These are phyloP conservation scores for Candida suzukii DNA, from an alignment of 805 yeast species.

Conservation along the genomic window DNA sequence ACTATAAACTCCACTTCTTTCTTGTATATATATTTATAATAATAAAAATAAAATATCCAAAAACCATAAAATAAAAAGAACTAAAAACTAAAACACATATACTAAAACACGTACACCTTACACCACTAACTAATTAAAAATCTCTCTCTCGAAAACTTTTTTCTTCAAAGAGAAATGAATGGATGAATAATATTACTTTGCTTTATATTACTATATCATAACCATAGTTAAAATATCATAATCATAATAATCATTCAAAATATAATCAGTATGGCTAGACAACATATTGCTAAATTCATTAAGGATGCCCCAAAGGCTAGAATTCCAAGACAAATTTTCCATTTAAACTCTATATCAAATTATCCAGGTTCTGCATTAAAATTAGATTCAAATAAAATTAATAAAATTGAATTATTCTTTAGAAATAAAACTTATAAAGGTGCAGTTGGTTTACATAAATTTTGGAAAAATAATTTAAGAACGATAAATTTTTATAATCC, in stretches of 20 bases:
- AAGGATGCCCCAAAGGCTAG: conserved; percentile 33
- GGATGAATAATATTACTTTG: too few species aligned
- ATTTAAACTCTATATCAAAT: conserved; percentile 46
- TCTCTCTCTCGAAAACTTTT: too few species aligned
- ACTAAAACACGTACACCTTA: background rate
- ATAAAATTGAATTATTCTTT: conserved; percentile 45
- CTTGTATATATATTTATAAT: too few species aligned
- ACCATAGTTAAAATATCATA: too few species aligned
- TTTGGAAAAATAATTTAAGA: conserved; percentile 72
- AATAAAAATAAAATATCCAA: too few species aligned
- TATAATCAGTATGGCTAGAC: background rate
- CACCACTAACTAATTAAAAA: background rate
- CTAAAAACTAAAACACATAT: background rate
- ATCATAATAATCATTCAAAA: too few species aligned
- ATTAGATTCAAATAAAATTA: conserved; percentile 28
- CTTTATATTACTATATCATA: too few species aligned
- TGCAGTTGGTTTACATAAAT: conserved; percentile 62
- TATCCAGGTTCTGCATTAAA: conserved; percentile 33
- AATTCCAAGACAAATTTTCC: conserved; percentile 38
- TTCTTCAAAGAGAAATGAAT: too few species aligned
- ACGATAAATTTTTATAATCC: conserved; percentile 81
- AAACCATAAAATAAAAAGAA: background rate
- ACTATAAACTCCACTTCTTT: too few species aligned
- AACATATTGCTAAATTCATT: conserved; percentile 14
- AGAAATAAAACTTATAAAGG: conserved; percentile 42